phyloP scores from a whole-genome alignment of 495 filamentous ascomycete species.

The Aspergillus nanangensis region DNA sequence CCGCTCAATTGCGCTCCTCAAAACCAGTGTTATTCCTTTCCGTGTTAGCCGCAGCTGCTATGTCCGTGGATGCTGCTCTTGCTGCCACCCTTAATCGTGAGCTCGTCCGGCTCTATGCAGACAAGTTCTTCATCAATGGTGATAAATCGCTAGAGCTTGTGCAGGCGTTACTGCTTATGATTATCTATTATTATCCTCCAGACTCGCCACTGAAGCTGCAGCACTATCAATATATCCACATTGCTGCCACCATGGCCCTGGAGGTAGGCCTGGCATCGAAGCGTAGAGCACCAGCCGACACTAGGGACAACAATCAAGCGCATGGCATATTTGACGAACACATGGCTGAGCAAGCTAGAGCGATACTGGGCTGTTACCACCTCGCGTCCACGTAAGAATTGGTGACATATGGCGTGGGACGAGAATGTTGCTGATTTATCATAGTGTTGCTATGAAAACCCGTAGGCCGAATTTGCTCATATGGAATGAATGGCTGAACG shows the following conservation, averaged over 20 bases:
- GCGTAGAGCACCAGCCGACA: slow-evolving; percentile 16
- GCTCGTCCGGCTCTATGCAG: slow-evolving; percentile 42
- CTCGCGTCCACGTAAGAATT: slow-evolving; percentile 36
- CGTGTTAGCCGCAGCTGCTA: slow-evolving; percentile 43
- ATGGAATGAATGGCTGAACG: slow-evolving; percentile 44
- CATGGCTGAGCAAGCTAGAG: slow-evolving; percentile 39
- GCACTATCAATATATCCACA: slow-evolving; percentile 51
- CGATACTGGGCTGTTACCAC: slow-evolving; percentile 45
- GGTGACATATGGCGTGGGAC: background rate
- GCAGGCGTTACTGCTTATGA: slow-evolving; percentile 45
- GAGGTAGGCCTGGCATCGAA: slow-evolving; percentile 47
- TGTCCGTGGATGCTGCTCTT: slow-evolving; percentile 34
- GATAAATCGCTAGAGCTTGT: slow-evolving; percentile 52
- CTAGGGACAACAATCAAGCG: slow-evolving; percentile 15
- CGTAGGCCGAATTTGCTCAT: slow-evolving; percentile 46
- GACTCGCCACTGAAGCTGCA: slow-evolving; percentile 43
- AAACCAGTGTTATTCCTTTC: slow-evolving; percentile 49
- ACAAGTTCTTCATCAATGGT: slow-evolving; percentile 42
- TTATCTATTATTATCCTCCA: slow-evolving; percentile 47
- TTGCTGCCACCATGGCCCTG: slow-evolving; percentile 50
- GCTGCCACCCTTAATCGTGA: slow-evolving; percentile 43
- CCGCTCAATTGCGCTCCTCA: slow-evolving; percentile 35
- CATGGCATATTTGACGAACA: slow-evolving; percentile 25
- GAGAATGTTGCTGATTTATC: slow-evolving; percentile 3
- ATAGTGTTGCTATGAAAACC: slow-evolving; percentile 46